Evolutionary conservation across 257 asterid genomes (phyloP), one percentile per base, ranked within the genome.

Genomic region (Fraxinus quadrangulata): DNA sequence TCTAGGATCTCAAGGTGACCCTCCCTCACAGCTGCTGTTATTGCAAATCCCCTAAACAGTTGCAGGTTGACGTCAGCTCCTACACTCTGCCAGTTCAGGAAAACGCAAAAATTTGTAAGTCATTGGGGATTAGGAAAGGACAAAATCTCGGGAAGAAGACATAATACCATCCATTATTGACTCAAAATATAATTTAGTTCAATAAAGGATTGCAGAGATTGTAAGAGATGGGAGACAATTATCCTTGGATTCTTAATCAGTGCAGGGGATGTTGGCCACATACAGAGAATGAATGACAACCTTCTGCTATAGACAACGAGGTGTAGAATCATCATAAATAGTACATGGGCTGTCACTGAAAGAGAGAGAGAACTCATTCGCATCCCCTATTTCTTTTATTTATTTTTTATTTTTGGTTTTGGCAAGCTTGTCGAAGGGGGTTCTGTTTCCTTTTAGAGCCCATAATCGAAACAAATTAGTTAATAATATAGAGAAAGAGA

Each of bases 11-110:
- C 92, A 17, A 75, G 78, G 77, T 87, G 89, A 72, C 91, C 92
- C 88, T 91, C 96, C 84, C 96, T 85, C 72, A 91, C 93, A 47
- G 94, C 95, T 42, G 92, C 95, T 12, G 96, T 87, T 5, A 89
- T 81, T 59, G 90, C 87, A 77, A 75, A 89, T 33, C 97, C 97
- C 82, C 88, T 84, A 63, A 88, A 92, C 37, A 89, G 85, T 74
- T 81, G 86, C 79, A 80, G 89, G 86, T 92, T 92, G 78, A 88
- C 92, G 79, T 91, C 93, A 71, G 96, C 96, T 82, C 97, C 97
- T 21, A 54, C 87, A 70, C 86, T 76, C 96, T 92, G 89, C 79
- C 73, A 80, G 73, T 67, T 42, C 19, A 75, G 72, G 75, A 42
- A 71, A 65, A 34, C 40, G 47, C 28, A 36, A 30, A 69, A 65